phyloP scores from a whole-genome alignment of 257 asterid species.

The Orobanche coerulescens region DNA sequence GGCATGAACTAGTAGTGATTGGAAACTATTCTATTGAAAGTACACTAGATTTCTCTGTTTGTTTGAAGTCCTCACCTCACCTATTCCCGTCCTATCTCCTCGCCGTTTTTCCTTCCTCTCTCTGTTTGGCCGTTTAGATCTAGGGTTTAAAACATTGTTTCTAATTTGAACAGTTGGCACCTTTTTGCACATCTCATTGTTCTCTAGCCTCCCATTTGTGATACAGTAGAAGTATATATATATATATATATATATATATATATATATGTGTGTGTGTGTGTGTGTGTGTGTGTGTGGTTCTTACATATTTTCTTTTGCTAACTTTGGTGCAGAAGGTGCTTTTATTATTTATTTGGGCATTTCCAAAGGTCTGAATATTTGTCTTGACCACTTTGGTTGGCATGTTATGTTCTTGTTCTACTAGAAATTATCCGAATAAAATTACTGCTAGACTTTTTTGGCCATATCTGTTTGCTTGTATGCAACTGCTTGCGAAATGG shows the following conservation, averaged over 20 bases:
- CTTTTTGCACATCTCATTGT: constrained; percentile 8
- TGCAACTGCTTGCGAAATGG: constrained; percentile 75
- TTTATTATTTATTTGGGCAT: constrained; percentile 24
- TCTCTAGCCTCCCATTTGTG: constrained; percentile 5
- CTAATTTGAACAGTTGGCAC: neutral
- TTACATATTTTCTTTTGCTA: constrained; percentile 22
- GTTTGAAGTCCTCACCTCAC: no score
- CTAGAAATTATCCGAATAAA: constrained; percentile 34
- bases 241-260: no score
- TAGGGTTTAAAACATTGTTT: no score
- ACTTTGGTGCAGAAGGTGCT: constrained; percentile 33
- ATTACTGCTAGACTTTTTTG: constrained; percentile 32
- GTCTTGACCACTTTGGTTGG: constrained; percentile 37
- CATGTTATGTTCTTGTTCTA: constrained; percentile 42
- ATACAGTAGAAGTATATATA: no score
- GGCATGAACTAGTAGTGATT: constrained; percentile 21
- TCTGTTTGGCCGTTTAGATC: no score
- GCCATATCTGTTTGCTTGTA: constrained; percentile 41
- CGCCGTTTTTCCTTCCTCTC: no score
- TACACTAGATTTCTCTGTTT: neutral
- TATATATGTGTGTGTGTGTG: no score
- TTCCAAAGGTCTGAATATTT: constrained; percentile 29
- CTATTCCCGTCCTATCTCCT: no score
- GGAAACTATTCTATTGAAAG: constrained; percentile 1
- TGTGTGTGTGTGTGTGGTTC: no score